Evolutionary conservation across 257 asterid genomes (phyloP), one percentile per base, ranked within the genome.

Genomic region (Craterostigma plantagineum): DNA sequence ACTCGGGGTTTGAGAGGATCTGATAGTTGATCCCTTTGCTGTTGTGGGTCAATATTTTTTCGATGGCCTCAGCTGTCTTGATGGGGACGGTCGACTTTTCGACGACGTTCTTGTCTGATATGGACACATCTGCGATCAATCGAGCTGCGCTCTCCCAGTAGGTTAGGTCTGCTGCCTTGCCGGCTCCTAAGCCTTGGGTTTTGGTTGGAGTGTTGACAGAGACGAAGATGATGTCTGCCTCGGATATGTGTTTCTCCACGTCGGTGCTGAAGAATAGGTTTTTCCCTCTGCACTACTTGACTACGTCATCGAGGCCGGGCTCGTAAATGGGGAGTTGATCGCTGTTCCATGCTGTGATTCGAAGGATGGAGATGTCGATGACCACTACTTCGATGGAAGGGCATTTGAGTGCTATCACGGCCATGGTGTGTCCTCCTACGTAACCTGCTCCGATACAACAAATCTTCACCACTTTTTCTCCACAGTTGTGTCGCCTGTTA

Each of bases 131-230:
- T 12, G 83, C 83, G 14, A 74, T 74, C 79, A 70, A 58, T 7
- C 83, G 54, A 11, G 83, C 83, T 4, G 76, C 76, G 43, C 83
- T 74, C 58, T 70, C 83, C 83, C 79, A 70, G 39, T 74, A 74
- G 9, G 79, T 74, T 34, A 73, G 55, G 23, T 69, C 78, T 7
- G 82, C 82, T 3, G 78, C 82, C 50, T 73, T 73, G 11, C 81
- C 82, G 23, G 82, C 82, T 35, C 82, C 82, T 4, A 73, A 68
- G 48, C 82, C 82, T 41, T 59, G 72, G 40, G 70, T 69, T 49
- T 73, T 72, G 0, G 82, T 73, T 14, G 82, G 82, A 11, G 82
- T 73, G 38, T 73, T 73, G 35, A 73, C 82, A 0, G 78, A 73
- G 42, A 73, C 78, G 36, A 73, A 73, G 18, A 73, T 55, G 7